Conservation (phyloP, 2,329 filamentous ascomycete genomes). For the Aspergillus quadricinctus region DNA sequence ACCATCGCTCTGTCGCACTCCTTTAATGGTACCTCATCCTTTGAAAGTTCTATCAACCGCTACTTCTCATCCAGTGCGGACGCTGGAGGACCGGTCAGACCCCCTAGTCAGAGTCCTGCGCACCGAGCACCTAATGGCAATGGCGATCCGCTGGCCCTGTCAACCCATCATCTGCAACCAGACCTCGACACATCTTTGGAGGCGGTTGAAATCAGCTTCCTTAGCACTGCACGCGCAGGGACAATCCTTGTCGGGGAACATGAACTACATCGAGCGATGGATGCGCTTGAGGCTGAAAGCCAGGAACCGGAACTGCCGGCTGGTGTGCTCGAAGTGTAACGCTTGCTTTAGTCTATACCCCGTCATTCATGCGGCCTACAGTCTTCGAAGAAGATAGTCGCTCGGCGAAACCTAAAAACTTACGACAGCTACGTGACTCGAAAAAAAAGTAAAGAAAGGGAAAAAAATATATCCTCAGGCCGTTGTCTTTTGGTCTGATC, state of each 20-base stretch:
- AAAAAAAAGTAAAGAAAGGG: neutral
- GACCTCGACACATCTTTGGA: slow-evolving; percentile 28
- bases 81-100: slow-evolving; percentile 11
- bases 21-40: slow-evolving; percentile 11
- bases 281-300: slow-evolving; percentile 54
- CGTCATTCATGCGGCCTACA: neutral
- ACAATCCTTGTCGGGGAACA: slow-evolving; percentile 79
- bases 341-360: neutral
- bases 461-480: neutral
- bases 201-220: slow-evolving; percentile 75
- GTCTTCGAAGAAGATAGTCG: neutral
- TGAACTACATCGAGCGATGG: slow-evolving; percentile 68
- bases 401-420: neutral
- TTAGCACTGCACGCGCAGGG: slow-evolving; percentile 82
- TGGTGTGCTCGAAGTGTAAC: slow-evolving; percentile 26
- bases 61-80: slow-evolving; percentile 11
- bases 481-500: neutral
- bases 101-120: slow-evolving; percentile 8
- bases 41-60: slow-evolving; percentile 11
- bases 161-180: slow-evolving; percentile 29
- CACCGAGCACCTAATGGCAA: slow-evolving; percentile 2
- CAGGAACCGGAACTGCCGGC: slow-evolving; percentile 14
- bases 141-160: neutral
- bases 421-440: neutral
- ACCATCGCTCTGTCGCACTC: slow-evolving; percentile 11